A percentile compares a stretch with the other conserved stretches of the same genome.
These are phyloP conservation scores for Trichoderma endophyticum DNA, from an alignment of 2,329 filamentous ascomycete genomes.

Conservation along the genomic window DNA sequence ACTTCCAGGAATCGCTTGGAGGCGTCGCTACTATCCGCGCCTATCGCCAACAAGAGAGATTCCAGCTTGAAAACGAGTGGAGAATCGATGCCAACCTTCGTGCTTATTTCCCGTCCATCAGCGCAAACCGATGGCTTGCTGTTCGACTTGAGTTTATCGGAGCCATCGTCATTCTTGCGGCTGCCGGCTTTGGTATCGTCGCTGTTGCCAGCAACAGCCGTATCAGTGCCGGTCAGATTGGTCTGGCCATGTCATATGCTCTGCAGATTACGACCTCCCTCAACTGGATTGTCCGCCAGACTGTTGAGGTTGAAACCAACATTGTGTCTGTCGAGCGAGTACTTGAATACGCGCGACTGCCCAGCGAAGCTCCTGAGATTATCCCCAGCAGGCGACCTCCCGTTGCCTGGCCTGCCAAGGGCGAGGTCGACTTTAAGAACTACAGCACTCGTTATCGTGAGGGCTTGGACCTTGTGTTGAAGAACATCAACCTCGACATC, in stretches of 20 bases:
- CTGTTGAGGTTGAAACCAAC: constrained; percentile 99
- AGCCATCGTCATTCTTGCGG: constrained; percentile 84
- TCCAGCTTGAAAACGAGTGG: constrained; percentile 94
- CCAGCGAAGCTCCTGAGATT: constrained; percentile 91
- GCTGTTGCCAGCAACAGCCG: constrained; percentile 67
- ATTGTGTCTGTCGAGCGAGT: constrained; percentile 98
- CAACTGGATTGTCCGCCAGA: constrained; percentile 99
- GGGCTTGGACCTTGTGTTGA: constrained; percentile 86
- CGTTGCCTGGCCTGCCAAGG: constrained; percentile 86
- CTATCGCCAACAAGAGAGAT: constrained; percentile 83
- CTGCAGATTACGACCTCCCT: constrained; percentile 95
- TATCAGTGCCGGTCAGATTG: constrained; percentile 72
- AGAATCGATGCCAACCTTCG: constrained; percentile 90
- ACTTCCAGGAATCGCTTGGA: constrained; percentile 95
- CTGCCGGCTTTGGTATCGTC: constrained; percentile 78
- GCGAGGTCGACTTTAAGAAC: constrained; percentile 85
- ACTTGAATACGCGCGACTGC: constrained; percentile 87
- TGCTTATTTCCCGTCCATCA: constrained; percentile 94
- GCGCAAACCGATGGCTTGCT: constrained; percentile 89
- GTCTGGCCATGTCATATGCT: constrained; percentile 94
- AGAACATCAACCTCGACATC: constrained; percentile 87
- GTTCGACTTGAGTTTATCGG: constrained; percentile 94
- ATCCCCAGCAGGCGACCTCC: constrained; percentile 82
- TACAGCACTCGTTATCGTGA: constrained; percentile 92
- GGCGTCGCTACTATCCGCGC: constrained; percentile 94